Conservation (phyloP, 2,329 filamentous ascomycete genomes). For the Ceratocystis eucalypticola region DNA sequence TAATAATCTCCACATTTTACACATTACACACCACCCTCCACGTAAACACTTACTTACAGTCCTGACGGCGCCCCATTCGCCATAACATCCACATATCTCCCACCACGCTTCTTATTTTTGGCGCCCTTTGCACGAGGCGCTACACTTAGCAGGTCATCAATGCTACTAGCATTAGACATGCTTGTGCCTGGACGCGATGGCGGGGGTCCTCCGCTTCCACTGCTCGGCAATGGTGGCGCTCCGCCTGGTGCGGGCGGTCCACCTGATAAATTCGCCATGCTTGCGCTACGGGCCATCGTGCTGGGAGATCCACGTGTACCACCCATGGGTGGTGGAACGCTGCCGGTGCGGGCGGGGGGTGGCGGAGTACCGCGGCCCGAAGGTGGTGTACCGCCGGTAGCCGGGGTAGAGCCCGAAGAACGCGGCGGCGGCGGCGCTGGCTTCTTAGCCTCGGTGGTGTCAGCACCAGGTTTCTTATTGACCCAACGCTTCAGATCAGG, state of each 20-base stretch:
- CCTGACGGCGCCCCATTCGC: slow-evolving; percentile 35
- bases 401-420: slow-evolving; percentile 31
- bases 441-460: slow-evolving; percentile 43
- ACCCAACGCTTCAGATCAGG: slow-evolving; percentile 96
- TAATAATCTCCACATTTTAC: not conserved
- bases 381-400: slow-evolving; percentile 40
- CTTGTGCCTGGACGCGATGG: slow-evolving; percentile 61
- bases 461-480: slow-evolving; percentile 76
- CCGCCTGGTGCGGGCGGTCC: slow-evolving; percentile 24
- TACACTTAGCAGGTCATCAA: slow-evolving; percentile 79
- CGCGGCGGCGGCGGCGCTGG: slow-evolving; percentile 71
- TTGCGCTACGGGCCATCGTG: slow-evolving; percentile 13
- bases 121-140: slow-evolving; percentile 52
- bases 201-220: slow-evolving; percentile 26
- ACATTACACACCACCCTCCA: too few species aligned
- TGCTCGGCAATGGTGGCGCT: slow-evolving; percentile 21
- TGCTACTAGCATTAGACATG: slow-evolving; percentile 83
- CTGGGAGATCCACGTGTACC: slow-evolving; percentile 19
- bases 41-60: not conserved
- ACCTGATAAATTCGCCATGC: slow-evolving; percentile 12
- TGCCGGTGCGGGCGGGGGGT: slow-evolving; percentile 21
- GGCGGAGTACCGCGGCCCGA: slow-evolving; percentile 28
- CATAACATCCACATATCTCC: slow-evolving; percentile 95
- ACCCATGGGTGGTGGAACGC: slow-evolving; percentile 27
- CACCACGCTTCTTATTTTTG: slow-evolving; percentile 66